Evolutionary conservation across 2,329 filamentous ascomycete genomes (phyloP).

Genomic region (Aspergillus felis): DNA sequence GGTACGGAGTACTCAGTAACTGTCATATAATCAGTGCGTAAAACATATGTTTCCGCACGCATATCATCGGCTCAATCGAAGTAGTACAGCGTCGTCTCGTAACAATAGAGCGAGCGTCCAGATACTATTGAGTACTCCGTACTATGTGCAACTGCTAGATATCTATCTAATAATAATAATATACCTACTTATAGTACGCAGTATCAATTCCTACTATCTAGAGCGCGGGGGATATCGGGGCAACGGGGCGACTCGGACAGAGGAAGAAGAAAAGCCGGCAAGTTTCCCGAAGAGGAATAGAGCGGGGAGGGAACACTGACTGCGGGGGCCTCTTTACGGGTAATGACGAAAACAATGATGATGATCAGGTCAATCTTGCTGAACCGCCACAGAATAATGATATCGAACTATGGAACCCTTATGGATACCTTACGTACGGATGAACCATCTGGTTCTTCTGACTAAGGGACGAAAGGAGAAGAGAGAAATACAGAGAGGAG

Average conservation of each 20-base stretch:
- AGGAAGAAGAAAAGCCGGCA: slow-evolving; percentile 16
- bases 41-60: background rate
- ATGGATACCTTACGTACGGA: background rate
- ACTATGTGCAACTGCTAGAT: too few species aligned
- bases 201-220: background rate
- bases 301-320: slow-evolving; percentile 8
- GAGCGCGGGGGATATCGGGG: slow-evolving; percentile 19
- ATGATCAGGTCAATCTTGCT: background rate
- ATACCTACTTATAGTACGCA: too few species aligned
- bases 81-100: background rate
- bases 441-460: background rate
- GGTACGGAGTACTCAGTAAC: background rate
- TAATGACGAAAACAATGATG: slow-evolving; percentile 13
- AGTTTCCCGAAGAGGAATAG: slow-evolving; percentile 12
- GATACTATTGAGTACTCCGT: too few species aligned
- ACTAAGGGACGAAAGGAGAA: background rate
- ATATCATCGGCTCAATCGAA: background rate
- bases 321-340: slow-evolving; percentile 1
- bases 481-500: background rate
- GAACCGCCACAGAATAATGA: background rate
- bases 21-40: background rate
- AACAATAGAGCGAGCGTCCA: background rate
- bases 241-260: slow-evolving; percentile 13
- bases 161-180: too few species aligned
- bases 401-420: background rate